Evolutionary conservation across 768 basidiomycete species (phyloP).

Genomic region (Sporobolomyces roseus): DNA sequence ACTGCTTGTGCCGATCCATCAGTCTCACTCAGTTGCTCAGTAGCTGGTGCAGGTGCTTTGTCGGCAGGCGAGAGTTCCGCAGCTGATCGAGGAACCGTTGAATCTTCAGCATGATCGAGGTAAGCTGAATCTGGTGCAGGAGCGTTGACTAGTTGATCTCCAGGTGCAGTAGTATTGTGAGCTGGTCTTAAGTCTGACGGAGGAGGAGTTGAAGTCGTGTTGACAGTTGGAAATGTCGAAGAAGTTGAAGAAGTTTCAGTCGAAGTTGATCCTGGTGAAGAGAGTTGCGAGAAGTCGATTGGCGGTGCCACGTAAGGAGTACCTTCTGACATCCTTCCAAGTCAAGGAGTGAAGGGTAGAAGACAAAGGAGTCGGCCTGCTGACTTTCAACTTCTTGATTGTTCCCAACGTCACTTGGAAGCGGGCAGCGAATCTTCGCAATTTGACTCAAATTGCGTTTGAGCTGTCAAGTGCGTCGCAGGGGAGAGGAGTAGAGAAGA

Average conservation of each 20-base stretch:
- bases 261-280: neutral
- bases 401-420: no score
- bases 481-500: no score
- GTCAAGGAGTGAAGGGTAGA: no score
- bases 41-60: conserved; percentile 5
- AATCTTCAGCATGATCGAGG: neutral
- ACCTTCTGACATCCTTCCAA: neutral
- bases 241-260: neutral
- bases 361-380: no score
- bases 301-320: conserved; percentile 7
- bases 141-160: conserved; percentile 15
- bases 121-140: conserved; percentile 4
- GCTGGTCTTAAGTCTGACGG: neutral
- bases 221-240: neutral
- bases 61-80: conserved; percentile 9
- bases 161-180: conserved; percentile 7
- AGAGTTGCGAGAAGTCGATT: conserved; percentile 12
- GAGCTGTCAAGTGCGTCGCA: no score
- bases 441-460: no score
- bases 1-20: conserved; percentile 6
- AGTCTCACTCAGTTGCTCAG: neutral
- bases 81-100: neutral
- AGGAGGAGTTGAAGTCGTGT: conserved; percentile 10
- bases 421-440: no score
- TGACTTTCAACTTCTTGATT: no score